Conservation (phyloP, 169 alveolate genomes). For the Ichthyophthirius multifiliis region DNA sequence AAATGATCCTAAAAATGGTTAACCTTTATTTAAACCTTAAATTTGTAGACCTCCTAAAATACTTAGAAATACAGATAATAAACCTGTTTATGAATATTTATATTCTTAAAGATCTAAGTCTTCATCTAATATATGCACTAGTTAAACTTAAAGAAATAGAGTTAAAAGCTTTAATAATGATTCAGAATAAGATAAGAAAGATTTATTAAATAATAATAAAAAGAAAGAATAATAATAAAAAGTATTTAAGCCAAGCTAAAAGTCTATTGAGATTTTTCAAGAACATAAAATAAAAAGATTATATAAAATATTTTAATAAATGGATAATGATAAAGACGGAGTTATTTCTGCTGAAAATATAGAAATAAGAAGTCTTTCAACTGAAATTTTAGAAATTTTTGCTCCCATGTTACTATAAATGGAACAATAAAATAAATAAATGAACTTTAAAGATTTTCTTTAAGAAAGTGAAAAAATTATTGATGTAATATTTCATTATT, state of each 20-base stretch:
- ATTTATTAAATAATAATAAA: neutral
- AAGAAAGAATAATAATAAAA: neutral
- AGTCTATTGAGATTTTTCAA: neutral
- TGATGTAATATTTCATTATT: no score
- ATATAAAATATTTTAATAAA: neutral
- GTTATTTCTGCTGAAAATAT: neutral
- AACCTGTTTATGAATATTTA: neutral
- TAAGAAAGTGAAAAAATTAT: neutral
- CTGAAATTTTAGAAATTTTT: neutral
- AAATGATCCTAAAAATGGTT: no score
- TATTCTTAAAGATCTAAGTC: neutral
- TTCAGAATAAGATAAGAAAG: neutral
- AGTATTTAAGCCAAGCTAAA: neutral
- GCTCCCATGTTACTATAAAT: neutral
- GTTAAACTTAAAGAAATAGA: neutral
- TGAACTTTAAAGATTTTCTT: neutral
- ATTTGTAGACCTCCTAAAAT: no score
- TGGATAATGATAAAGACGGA: neutral
- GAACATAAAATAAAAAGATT: neutral
- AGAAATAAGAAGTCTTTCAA: neutral
- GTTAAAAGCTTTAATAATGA: neutral
- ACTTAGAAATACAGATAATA: neutral
- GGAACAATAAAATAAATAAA: neutral
- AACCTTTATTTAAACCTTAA: no score
- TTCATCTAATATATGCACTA: neutral